Evolutionary conservation across 1,284 basidiomycete species (phyloP), one percentile per base, ranked within the genome.

Genomic region (Leccinum pachyderme): DNA sequence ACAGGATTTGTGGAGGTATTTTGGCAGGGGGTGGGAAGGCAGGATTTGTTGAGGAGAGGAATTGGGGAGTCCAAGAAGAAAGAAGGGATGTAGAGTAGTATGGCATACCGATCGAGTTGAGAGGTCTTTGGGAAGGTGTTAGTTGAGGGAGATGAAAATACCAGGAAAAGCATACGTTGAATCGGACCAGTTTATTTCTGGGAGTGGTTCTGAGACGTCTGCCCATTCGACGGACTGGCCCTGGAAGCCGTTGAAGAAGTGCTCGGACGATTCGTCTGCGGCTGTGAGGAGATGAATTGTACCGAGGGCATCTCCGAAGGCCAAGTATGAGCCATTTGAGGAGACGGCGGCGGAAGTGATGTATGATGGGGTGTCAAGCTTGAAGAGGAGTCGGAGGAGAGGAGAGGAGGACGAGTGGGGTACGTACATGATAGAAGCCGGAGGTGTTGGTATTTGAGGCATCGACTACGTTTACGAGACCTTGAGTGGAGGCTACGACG

Each of bases 101-200:
- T 5, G 96, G 95, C 77, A 98, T 80, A 1, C 97, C 97, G 59
- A 99, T 85, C 46, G 81, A 76, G 67, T 93, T 98, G 51, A 99
- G 78, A 1, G 96, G 95, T 22, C 90, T 93, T 48, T 15, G 2
- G 25, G 35, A 9, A 22, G 13, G 35, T 45, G 31, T 39, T 22
- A 29, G 39, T 44, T 51, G 48, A 33, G 5, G 3, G 12, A 27
- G 24, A 39, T 15, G 22, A 27, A 15, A 11, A 3, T 22, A 44
- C 47, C 4, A 29, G 43, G 1, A 1, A 13, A 6, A 22, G 71
- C 86, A 67, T 68, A 93, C 87, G 91, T 96, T 39, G 80, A 78
- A 52, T 91, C 84, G 4, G 81, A 81, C 95, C 95, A 98, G 11
- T 83, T 74, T 52, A 97, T 84, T 5, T 87, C 77, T 1, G 89